Base-by-base conservation (phyloP, 768 basidiomycete species). In the Mycena chlorophos region DNA sequence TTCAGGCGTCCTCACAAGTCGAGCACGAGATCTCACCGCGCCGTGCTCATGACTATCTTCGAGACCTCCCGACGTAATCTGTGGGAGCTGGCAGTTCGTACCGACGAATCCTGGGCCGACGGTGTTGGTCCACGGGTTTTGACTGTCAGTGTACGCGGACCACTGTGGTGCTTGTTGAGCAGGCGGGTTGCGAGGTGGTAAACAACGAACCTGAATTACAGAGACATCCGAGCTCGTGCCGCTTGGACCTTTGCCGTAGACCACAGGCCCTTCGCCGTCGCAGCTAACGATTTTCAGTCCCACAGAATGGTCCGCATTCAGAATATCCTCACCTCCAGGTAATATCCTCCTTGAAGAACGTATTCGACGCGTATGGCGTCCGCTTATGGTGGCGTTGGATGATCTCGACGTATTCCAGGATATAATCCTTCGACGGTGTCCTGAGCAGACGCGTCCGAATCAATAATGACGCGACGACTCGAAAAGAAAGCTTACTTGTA, bases 301-400 rank as follows among this genome's bases (percentile, higher is more conserved):
- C 14, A 17, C 12, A 14, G 12, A 30, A 20, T 10, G 12, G 5
- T 5, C 19, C 8, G n/a, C 27, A 20, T 4, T 30, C 27, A 22
- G 27, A 26, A 3, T n/a, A 20, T 23, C 34, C 49, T 16, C 31
- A 58, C 60, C 50, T 71, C 79, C 79, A 81, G 4, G 67, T 13
- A 4, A 78, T 62, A 50, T 75, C 73, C 63, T 82, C 80, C 48
- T 75, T 73, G 63, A 78, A 78, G 58, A 80, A 82, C 0, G 75
- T 79, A 52, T 81, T 82, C 14, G 78, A 76, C 1, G 65, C 66
- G 61, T 81, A 82, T 3, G 80, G 79, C 0, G 79, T 81, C 14
- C 79, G 76, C 52, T 82, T 82, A 51, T 82, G 80, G 61, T 82
- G 80, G 29, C 79, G 66, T 30, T 82, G 80, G 49, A 82, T 79